Evolutionary conservation across 1,139 yeast species (phyloP), one percentile per base, ranked within the genome.

Genomic region (Sugiyamaella novakii): DNA sequence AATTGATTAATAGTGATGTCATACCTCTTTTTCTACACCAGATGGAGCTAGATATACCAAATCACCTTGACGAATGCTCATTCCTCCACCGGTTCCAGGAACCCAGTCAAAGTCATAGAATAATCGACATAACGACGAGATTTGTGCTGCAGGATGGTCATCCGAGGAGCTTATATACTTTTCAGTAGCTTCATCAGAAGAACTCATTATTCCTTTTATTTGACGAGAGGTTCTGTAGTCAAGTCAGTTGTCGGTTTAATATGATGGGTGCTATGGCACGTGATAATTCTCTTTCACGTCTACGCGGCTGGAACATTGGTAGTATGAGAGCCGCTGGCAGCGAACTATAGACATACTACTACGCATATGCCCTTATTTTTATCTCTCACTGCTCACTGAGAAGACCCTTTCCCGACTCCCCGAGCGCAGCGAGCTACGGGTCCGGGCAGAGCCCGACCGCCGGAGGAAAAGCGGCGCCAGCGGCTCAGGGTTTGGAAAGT

Each of bases 41-140:
- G 96, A 87, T 2, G 98, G 98, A 0, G 97, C 95, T 40, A 91
- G 77, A 64, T 79, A 91, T 15, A 87, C 81, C 34, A 73, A 63
- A 51, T 80, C 75, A 2, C 67, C 77, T 46, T 84, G 81, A 54
- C 85, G 74, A 47, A 91, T 84, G 31, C 95, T 85, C 60, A 91
- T 84, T 2, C 97, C 97, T 21, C 98, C 98, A 2, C 96, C 97
- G 1, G 98, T 91, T 3, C 97, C 98, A 0, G 96, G 85, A 55
- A 88, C 94, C 96, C 97, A 89, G 50, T 87, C 84, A 63, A 84
- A 84, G 60, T 80, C 76, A 65, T 86, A 91, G 64, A 91, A 87
- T 24, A 79, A 71, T 45, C 80, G 74, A 65, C 97, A 89, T 33
- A 91, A 74, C 56, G 85, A 87, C 64, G 96, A 88, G 55, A 91